Evolutionary conservation across 371 early-diverging fungal genomes (phyloP).

Genomic region (Mucor saturninus): DNA sequence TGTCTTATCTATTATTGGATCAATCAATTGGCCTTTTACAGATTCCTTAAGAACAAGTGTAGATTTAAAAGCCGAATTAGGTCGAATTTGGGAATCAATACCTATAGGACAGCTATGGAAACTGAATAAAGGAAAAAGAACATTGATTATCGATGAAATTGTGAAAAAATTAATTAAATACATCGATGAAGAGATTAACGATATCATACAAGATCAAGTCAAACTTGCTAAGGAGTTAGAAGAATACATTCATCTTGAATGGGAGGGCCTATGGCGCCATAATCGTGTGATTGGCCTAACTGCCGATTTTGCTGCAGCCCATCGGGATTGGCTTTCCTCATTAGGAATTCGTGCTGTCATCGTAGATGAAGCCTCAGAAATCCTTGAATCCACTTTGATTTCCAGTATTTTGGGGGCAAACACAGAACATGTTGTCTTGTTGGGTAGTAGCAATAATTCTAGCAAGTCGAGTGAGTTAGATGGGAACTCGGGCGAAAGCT

Average conservation of each 20-base stretch:
- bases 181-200: slow-evolving; percentile 38
- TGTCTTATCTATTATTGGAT: slow-evolving; percentile 16
- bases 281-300: slow-evolving; percentile 49
- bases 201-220: slow-evolving; percentile 29
- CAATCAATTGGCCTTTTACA: slow-evolving; percentile 39
- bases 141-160: slow-evolving; percentile 16
- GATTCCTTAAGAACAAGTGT: slow-evolving; percentile 15
- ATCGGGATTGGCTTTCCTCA: slow-evolving; percentile 30
- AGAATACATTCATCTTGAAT: slow-evolving; percentile 26
- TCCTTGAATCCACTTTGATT: slow-evolving; percentile 32
- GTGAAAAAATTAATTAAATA: slow-evolving; percentile 5
- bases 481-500: slow-evolving; percentile 13
- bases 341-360: slow-evolving; percentile 41
- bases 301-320: slow-evolving; percentile 41
- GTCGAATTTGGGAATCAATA: slow-evolving; percentile 24
- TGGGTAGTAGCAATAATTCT: slow-evolving; percentile 28
- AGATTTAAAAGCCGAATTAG: slow-evolving; percentile 15
- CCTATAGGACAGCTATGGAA: no score
- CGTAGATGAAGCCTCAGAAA: slow-evolving; percentile 43
- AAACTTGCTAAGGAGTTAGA: slow-evolving; percentile 25
- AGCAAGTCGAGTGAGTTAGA: not conserved
- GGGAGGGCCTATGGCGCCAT: slow-evolving; percentile 31
- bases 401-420: slow-evolving; percentile 27
- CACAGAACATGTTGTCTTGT: slow-evolving; percentile 43
- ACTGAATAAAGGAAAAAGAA: not conserved